A percentile compares a stretch with the other conserved stretches of the same genome.
Conservation (phyloP, 2,329 filamentous ascomycete genomes). For the Sporothrix curviconia region DNA sequence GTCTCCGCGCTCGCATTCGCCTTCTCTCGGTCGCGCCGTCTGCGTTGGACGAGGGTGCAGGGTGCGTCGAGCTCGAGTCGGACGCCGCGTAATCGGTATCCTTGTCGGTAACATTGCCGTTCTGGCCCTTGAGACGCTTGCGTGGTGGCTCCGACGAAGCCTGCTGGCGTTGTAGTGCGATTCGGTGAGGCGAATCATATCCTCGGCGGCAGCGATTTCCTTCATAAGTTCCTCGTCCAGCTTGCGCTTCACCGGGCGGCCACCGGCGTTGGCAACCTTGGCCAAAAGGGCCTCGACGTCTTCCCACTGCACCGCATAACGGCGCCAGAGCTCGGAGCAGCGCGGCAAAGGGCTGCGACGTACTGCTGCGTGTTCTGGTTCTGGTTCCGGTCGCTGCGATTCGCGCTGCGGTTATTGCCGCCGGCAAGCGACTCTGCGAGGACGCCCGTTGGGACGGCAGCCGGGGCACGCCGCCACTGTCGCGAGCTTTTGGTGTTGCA, state of each 20-base stretch:
- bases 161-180: slow-evolving; percentile 22
- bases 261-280: slow-evolving; percentile 73
- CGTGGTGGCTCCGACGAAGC: slow-evolving; percentile 47
- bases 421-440: slow-evolving; percentile 53
- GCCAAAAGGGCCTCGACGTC: slow-evolving; percentile 85
- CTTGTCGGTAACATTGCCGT: slow-evolving; percentile 32
- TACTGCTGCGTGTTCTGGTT: slow-evolving; percentile 40
- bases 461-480: slow-evolving; percentile 88
- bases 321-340: slow-evolving; percentile 89
- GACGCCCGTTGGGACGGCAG: slow-evolving; percentile 41
- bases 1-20: slow-evolving; percentile 39
- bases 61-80: slow-evolving; percentile 41
- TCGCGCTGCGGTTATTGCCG: slow-evolving; percentile 56
- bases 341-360: slow-evolving; percentile 81
- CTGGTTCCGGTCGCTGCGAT: slow-evolving; percentile 71
- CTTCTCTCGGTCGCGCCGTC: slow-evolving; percentile 42
- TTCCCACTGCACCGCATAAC: slow-evolving; percentile 94
- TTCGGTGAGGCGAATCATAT: slow-evolving; percentile 43
- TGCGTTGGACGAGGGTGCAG: slow-evolving; percentile 37
- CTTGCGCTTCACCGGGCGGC: slow-evolving; percentile 77
- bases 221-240: slow-evolving; percentile 86
- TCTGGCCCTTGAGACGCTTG: slow-evolving; percentile 54
- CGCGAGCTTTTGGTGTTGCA: slow-evolving; percentile 72
- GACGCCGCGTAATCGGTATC: slow-evolving; percentile 42
- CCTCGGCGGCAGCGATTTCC: slow-evolving; percentile 60